Conservation (phyloP, 495 filamentous ascomycete genomes). For the Annulohypoxylon stygium region DNA sequence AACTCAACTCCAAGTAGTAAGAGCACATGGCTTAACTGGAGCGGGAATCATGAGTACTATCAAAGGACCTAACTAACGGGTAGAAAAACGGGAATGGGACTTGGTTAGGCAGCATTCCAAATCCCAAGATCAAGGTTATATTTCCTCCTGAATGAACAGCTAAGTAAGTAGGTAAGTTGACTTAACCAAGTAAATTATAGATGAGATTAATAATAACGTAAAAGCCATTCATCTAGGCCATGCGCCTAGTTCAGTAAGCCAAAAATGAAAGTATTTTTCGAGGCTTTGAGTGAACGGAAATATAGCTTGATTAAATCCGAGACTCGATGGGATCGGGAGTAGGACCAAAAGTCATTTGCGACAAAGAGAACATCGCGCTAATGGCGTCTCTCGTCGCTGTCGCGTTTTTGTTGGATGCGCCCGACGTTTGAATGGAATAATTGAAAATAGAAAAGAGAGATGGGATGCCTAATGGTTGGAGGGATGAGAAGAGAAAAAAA, state of each 20-base stretch:
- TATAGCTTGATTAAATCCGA: slow-evolving; percentile 26
- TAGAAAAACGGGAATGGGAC: slow-evolving; percentile 7
- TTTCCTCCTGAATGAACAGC: slow-evolving; percentile 1
- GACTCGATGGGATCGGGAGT: background rate
- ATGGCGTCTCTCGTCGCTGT: slow-evolving; percentile 4
- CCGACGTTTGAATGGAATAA: slow-evolving; percentile 7
- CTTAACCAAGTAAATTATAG: background rate
- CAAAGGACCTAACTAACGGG: slow-evolving; percentile 28
- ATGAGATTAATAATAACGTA: background rate
- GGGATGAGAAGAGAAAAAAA: background rate
- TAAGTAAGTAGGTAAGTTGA: background rate
- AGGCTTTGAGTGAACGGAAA: slow-evolving; percentile 14
- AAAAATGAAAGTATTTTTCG: background rate
- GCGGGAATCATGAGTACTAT: slow-evolving; percentile 21
- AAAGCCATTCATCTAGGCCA: slow-evolving; percentile 9
- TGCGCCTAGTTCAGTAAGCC: slow-evolving; percentile 4
- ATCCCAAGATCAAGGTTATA: background rate
- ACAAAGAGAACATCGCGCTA: slow-evolving; percentile 5
- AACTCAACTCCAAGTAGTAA: background rate
- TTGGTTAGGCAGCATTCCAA: slow-evolving; percentile 4
- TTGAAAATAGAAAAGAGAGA: slow-evolving; percentile 1
- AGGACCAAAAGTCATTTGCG: background rate
- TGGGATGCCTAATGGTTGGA: slow-evolving; percentile 4
- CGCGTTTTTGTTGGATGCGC: slow-evolving; percentile 21
- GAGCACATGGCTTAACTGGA: slow-evolving; percentile 19